Conservation (phyloP, 139 green algal genomes). For the Chlorella sp. region DNA sequence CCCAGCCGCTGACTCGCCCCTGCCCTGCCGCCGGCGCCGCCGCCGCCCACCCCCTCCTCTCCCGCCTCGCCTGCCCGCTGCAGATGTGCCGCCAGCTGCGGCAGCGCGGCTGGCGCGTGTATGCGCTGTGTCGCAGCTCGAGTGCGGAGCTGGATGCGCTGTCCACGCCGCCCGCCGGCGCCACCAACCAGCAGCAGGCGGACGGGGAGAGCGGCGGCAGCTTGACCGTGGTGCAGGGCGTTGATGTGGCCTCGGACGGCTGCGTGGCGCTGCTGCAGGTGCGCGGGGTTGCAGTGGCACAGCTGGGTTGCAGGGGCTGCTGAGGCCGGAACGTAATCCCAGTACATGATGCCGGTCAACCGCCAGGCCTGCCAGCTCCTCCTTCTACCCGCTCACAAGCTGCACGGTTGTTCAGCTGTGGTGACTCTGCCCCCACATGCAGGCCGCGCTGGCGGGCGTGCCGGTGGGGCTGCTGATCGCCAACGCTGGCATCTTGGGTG, state of each 20-base stretch:
- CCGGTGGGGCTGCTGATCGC: constrained; percentile 51
- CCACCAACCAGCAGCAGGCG: not conserved
- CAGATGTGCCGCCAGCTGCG: constrained; percentile 44
- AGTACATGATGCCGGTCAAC: too few relatives aligned
- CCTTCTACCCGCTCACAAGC: too few relatives aligned
- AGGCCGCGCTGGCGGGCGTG: not conserved
- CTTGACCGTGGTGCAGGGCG: not conserved
- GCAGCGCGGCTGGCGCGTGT: constrained; percentile 52
- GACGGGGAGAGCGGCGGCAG: not conserved
- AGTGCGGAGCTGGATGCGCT: constrained; percentile 44
- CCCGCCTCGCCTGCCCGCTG: not conserved
- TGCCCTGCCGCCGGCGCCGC: not conserved
- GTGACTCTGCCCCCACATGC: not conserved
- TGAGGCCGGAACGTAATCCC: too few relatives aligned
- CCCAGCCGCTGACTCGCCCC: too few relatives aligned
- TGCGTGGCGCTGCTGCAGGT: constrained; percentile 2
- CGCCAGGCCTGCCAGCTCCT: too few relatives aligned
- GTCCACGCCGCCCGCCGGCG: not conserved
- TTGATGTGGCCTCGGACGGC: constrained; percentile 37
- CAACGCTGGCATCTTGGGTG: constrained; percentile 57
- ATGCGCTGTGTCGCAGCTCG: constrained; percentile 48
- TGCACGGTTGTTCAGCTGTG: too few relatives aligned
- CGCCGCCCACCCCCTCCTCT: not conserved
- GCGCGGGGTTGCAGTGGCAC: too few relatives aligned
- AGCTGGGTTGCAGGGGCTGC: too few relatives aligned